phyloP scores from a whole-genome alignment of 78 protist species.

The Dictyostelium firmibasis region DNA sequence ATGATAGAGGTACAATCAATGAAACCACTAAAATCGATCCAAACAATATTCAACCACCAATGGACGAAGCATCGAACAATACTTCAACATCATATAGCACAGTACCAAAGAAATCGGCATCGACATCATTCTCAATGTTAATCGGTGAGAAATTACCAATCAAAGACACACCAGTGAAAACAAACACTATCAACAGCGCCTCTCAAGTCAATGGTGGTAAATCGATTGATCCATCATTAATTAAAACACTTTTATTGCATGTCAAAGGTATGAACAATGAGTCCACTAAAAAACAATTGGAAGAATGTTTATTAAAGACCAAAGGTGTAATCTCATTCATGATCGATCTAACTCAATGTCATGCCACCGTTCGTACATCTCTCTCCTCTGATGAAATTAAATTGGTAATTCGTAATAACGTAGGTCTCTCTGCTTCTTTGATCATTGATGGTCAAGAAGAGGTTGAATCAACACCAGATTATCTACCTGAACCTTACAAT shows the following conservation, averaged over 20 bases:
- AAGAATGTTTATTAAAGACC: conserved; percentile 45
- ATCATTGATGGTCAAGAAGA: conserved; percentile 72
- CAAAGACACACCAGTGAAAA: neutral
- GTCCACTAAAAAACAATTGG: conserved; percentile 41
- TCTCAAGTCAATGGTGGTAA: neutral
- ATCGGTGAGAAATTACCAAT: conserved; percentile 56
- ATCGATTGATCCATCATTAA: neutral
- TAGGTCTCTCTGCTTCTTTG: conserved; percentile 44
- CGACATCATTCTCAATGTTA: conserved; percentile 63
- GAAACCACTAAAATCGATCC: neutral
- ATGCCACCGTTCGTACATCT: conserved; percentile 53
- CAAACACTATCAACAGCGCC: neutral
- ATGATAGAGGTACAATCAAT: neutral
- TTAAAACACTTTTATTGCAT: conserved; percentile 26
- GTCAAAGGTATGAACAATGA: conserved; percentile 70
- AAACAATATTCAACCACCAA: neutral
- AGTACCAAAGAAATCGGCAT: neutral
- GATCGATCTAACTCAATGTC: conserved; percentile 56
- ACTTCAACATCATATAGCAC: neutral
- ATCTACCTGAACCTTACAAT: conserved; percentile 27
- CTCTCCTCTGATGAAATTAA: conserved; percentile 52
- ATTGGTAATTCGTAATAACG: conserved; percentile 20
- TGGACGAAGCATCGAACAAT: too few relatives aligned
- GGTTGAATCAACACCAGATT: conserved; percentile 49
- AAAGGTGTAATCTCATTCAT: conserved; percentile 73